Evolutionary conservation across 2,329 filamentous ascomycete species (phyloP), one percentile per base, ranked within the genome.

Genomic region (Nemania sp.): DNA sequence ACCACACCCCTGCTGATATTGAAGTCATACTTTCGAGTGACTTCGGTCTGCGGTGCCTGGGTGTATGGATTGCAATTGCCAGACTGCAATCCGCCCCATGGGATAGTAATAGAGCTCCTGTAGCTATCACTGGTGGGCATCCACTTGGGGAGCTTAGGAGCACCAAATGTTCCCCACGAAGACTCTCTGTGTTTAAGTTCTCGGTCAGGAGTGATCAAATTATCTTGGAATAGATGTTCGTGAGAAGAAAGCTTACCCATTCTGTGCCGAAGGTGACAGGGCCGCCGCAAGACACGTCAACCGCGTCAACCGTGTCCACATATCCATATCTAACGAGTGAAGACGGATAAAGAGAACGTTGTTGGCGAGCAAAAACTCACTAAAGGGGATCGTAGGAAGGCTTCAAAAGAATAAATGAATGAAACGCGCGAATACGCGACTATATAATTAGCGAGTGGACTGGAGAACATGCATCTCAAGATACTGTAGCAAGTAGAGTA

Each of bases 21-120:
- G 54, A 82, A 81, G 57, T 82, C 76, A 58, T 83, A 84, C 33
- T 73, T 72, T 9, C 82, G 72, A 19, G 79, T 81, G 2, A 83
- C 76, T 11, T 81, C 79, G 0, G 82, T 85, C 28, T 72, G 68
- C 1, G 81, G 81, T 24, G 70, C 69, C 4, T 74, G 68, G 2
- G 69, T 67, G 56, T 80, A 80, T 41, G 80, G 81, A 65, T 83
- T 80, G 49, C 76, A 80, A 31, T 64, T 64, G 5, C 64, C 65
- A 26, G 73, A 66, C 15, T 72, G 74, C 37, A 71, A 66, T 4
- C 61, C 64, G 22, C 79, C 80, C 82, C 82, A 84, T 2, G 82
- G 81, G 43, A 55, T 40, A 1, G 80, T 80, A 43, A 54, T 23
- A 9, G 34, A 53, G 11, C 37, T 52, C 19, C 50, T 44, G 23